Percentiles rank a stretch among this genome's conserved stretches.
Evolutionary conservation across 202 grass and related monocot genomes (phyloP).

Genomic region (Zizania palustris): DNA sequence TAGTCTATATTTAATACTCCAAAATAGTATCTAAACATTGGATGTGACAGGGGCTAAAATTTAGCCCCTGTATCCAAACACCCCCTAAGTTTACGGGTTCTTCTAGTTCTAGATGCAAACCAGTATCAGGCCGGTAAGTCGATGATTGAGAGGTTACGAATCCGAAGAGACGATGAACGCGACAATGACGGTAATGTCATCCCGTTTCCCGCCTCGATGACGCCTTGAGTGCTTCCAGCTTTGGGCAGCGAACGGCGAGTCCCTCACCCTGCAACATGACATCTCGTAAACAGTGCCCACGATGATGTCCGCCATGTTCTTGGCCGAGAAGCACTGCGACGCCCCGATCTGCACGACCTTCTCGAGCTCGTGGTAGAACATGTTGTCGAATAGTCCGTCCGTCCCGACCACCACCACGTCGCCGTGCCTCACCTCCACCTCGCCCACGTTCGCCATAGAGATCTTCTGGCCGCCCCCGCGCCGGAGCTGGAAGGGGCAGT

Average conservation of each 20-base stretch:
- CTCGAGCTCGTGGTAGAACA: slow-evolving; percentile 41
- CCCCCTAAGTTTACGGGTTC: no score
- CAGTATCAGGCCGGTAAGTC: no score
- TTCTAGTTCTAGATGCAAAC: no score
- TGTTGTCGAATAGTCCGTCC: slow-evolving; percentile 52
- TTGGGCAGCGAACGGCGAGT: slow-evolving; percentile 37
- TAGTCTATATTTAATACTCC: no score
- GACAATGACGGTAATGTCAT: slow-evolving; percentile 43
- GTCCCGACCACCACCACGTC: slow-evolving; percentile 50
- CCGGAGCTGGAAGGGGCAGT: slow-evolving; percentile 36
- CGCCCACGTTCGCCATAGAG: not conserved
- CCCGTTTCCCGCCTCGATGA: not conserved
- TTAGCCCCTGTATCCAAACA: no score
- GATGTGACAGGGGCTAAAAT: no score
- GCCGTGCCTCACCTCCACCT: slow-evolving; percentile 4
- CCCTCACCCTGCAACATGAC: not conserved
- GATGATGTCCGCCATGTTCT: slow-evolving; percentile 35
- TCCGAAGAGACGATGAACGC: not conserved
- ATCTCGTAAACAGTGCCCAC: slow-evolving; percentile 30
- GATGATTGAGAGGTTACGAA: not conserved
- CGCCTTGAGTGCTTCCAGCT: not conserved
- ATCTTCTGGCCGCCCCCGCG: fast-evolving
- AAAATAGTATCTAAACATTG: no score
- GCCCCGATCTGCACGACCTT: slow-evolving; percentile 28
- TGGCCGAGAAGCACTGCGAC: slow-evolving; percentile 26